A percentile compares a stretch with the other conserved stretches of the same genome.
phyloP scores from a whole-genome alignment of 192 early-diverging fungal genomes.

The Phycomyces nitens region DNA sequence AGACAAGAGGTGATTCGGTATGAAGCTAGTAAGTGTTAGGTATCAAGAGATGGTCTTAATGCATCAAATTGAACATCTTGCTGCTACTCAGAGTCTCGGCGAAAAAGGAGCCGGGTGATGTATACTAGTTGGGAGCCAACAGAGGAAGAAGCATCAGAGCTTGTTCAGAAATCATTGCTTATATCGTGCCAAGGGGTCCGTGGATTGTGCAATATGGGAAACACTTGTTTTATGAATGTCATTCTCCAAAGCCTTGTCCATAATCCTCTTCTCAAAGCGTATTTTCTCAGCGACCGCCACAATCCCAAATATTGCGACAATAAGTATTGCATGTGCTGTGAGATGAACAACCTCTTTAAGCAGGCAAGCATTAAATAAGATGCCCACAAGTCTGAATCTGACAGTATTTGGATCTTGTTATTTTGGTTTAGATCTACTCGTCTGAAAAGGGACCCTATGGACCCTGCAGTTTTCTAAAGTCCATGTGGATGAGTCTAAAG shows the following conservation, averaged over 20 bases:
- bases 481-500: slow-evolving; percentile 85
- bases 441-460: slow-evolving; percentile 71
- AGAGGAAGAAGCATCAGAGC: slow-evolving; percentile 46
- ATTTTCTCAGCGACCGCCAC: slow-evolving; percentile 92
- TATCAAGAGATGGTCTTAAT: slow-evolving; percentile 6
- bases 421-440: slow-evolving; percentile 57
- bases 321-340: slow-evolving; percentile 87
- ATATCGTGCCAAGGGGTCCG: slow-evolving; percentile 59
- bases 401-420: background rate
- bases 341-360: slow-evolving; percentile 79
- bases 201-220: slow-evolving; percentile 90
- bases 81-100: slow-evolving; percentile 45
- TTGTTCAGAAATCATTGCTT: slow-evolving; percentile 44
- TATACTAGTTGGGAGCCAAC: slow-evolving; percentile 58
- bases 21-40: slow-evolving; percentile 23
- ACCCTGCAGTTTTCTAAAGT: slow-evolving; percentile 77
- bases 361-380: no score
- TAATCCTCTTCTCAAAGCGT: slow-evolving; percentile 85
- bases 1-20: slow-evolving; percentile 20
- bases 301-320: slow-evolving; percentile 59
- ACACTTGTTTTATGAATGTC: slow-evolving; percentile 95
- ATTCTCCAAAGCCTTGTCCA: slow-evolving; percentile 89
- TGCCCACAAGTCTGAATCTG: background rate
- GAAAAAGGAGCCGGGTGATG: slow-evolving; percentile 36
- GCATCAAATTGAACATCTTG: slow-evolving; percentile 39